Evolutionary conservation across 768 basidiomycete genomes (phyloP).

Genomic region (Podaxis mareebaensis): DNA sequence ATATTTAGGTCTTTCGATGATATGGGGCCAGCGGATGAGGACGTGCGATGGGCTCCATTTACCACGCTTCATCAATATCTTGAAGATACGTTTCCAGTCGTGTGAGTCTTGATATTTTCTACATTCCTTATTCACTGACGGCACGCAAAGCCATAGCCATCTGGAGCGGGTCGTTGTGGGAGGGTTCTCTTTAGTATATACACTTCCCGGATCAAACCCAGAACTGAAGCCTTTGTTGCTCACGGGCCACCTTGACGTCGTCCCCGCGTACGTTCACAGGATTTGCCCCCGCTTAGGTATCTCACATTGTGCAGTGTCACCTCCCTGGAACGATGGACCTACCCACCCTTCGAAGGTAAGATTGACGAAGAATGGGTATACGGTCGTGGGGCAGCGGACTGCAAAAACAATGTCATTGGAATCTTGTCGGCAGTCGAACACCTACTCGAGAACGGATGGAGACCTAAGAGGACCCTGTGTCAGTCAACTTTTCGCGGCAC

Average conservation of each 20-base stretch:
- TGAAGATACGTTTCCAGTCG: conserved; percentile 26
- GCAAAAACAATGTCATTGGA: conserved; percentile 33
- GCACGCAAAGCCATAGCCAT: conserved; percentile 20
- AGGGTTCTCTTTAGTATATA: conserved; percentile 28
- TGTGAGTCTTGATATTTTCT: conserved; percentile 21
- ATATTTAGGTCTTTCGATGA: conserved; percentile 29
- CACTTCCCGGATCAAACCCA: conserved; percentile 22
- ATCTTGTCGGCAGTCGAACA: conserved; percentile 32
- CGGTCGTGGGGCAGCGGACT: conserved; percentile 31
- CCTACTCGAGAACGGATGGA: conserved; percentile 25
- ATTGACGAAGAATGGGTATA: conserved; percentile 30
- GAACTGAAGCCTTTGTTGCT: conserved; percentile 29
- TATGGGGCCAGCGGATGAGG: conserved; percentile 28
- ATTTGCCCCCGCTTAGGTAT: conserved; percentile 1
- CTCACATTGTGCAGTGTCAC: conserved; percentile 23
- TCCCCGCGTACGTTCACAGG: conserved; percentile 22
- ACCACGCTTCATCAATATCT: conserved; percentile 28
- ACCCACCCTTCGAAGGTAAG: conserved; percentile 30
- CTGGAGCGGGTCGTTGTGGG: conserved; percentile 24
- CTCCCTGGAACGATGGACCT: conserved; percentile 29
- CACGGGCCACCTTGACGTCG: conserved; percentile 31
- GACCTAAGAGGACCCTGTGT: conserved; percentile 28
- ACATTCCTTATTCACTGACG: not conserved
- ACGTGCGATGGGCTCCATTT: conserved; percentile 29
- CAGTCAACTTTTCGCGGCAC: not conserved